Conservation (phyloP, 1,284 basidiomycete species). For the Rhodotorula glutinis region DNA sequence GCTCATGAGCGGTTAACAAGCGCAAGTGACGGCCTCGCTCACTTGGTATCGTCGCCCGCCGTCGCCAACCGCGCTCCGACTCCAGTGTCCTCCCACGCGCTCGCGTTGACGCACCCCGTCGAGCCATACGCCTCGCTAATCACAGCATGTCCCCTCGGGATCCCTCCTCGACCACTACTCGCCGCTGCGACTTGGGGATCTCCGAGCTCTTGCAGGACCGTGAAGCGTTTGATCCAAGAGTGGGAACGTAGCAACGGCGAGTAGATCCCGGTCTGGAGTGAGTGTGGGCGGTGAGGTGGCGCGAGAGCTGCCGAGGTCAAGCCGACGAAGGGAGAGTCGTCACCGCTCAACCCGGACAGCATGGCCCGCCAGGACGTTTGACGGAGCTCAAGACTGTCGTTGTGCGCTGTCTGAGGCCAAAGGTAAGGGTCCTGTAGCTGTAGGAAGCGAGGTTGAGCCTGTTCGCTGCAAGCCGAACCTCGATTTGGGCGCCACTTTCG, state of each 20-base stretch:
- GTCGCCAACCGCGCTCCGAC: constrained; percentile 23
- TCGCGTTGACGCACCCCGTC: constrained; percentile 35
- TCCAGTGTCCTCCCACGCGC: constrained; percentile 35
- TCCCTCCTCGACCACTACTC: not conserved
- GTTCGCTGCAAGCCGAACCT: no score
- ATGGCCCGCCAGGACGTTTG: no score
- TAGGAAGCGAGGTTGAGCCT: no score
- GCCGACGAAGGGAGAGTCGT: constrained; percentile 6
- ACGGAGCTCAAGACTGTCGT: no score
- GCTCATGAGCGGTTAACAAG: no score
- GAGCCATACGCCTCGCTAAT: constrained; percentile 9
- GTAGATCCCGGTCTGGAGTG: not conserved
- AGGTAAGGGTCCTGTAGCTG: no score
- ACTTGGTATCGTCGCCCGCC: constrained; percentile 42
- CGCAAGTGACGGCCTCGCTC: not conserved
- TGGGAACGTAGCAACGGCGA: not conserved
- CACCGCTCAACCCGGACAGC: no score
- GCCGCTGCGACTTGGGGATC: not conserved
- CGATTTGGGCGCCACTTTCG: no score
- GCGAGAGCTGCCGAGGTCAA: constrained; percentile 1
- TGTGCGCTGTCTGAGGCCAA: no score
- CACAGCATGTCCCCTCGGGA: constrained; percentile 3
- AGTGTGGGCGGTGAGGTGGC: constrained; percentile 5
- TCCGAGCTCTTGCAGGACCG: constrained; percentile 12
- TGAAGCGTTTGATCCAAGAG: constrained; percentile 5